phyloP scores from a whole-genome alignment of 1,139 yeast species.

The Wickerhamomyces sp. region DNA sequence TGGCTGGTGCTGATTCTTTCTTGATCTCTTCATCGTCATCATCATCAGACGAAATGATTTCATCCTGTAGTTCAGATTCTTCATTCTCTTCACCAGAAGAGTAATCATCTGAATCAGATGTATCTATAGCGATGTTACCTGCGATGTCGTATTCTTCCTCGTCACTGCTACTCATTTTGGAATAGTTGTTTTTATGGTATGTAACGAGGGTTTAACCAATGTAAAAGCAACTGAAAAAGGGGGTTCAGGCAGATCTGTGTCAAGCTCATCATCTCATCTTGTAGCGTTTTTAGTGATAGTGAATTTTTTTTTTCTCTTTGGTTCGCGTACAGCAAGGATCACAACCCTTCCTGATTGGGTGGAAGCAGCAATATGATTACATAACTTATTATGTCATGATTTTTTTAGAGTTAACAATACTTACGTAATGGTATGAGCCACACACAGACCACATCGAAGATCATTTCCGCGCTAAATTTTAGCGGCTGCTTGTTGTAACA shows the following conservation, averaged over 20 bases:
- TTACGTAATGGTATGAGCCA: not conserved
- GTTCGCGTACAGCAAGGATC: no score
- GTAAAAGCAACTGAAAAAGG: no score
- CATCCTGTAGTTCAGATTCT: conserved; percentile 48
- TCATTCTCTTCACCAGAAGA: conserved; percentile 31
- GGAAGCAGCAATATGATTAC: no score
- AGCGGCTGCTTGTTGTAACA: no score
- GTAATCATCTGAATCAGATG: conserved; percentile 37
- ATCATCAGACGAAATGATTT: conserved; percentile 46
- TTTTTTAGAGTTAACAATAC: no score
- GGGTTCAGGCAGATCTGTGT: not conserved
- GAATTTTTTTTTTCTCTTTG: no score
- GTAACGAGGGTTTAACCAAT: not conserved
- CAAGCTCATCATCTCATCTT: not conserved
- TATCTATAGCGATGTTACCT: conserved; percentile 49
- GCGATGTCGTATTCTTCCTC: conserved; percentile 71
- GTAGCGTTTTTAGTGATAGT: no score
- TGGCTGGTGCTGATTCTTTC: conserved; percentile 10
- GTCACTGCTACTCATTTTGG: conserved; percentile 26
- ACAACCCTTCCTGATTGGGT: no score
- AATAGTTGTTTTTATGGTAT: not conserved
- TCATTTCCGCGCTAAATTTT: no score
- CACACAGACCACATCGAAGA: not conserved
- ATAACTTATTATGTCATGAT: no score
- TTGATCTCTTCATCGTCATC: conserved; percentile 34